Base-by-base conservation (phyloP, 2,329 filamentous ascomycete genomes). In the Aulographum hederae region DNA sequence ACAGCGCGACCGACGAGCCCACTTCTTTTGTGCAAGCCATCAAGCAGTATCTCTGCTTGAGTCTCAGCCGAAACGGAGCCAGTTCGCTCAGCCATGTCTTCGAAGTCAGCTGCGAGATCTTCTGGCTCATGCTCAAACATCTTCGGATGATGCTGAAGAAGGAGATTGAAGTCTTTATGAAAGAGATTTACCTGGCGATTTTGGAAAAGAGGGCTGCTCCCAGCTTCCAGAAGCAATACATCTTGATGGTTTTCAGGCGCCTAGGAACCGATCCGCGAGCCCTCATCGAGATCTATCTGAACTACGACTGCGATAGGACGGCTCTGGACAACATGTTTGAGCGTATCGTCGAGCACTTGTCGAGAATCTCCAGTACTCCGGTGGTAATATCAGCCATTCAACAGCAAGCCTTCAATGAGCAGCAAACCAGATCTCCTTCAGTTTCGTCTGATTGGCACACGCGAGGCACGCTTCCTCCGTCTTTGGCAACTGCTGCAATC, bases 271-370 rank as follows among this genome's bases (percentile, higher is more conserved):
- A 98, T 48, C 81, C 86, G 2, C 69, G 81, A 41, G 85, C 82
- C 0, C 53, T 98, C 30, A 89, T 98, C 12, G 89, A 98, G 53
- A 77, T 85, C 11, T 98, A 98, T 53, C 68, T 98, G 39, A 98
- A 98, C 53, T 98, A 98, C 48, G 89, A 98, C 51, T 98, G 89
- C 56, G 91, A 95, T 46, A 69, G 86, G 37, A 84, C 82, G 26
- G 73, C 73, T 6, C 70, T 95, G 37, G 86, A 95, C 56, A 98
- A 98, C 53, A 89, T 95, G 53, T 98, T 92, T 51, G 89, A 98
- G 54, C 63, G 69, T 42, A 75, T 95, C 33, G 85, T 98, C 31
- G 91, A 98, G 51, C 84, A 95, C 52, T 60, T 98, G 13, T 89
- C 86, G 19, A 78, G 77, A 43, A 78, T 93, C 43, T 80, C 84